These are phyloP conservation scores for Herpetomonas samuelpessoai DNA, from an alignment of 208 protist genomes.

Conservation along the genomic window DNA sequence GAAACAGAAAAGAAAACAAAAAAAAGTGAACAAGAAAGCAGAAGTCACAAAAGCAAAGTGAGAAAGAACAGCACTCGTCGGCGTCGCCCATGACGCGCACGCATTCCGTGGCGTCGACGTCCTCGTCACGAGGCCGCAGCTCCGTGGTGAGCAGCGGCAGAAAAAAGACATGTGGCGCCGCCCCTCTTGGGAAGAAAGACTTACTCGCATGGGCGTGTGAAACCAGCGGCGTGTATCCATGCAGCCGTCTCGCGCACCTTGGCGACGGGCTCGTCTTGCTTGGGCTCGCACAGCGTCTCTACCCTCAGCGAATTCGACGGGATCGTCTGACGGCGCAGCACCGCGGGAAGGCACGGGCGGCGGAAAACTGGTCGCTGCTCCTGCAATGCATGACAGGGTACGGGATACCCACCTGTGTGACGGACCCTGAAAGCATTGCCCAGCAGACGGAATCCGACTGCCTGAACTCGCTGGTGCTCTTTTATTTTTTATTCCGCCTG, in stretches of 20 bases:
- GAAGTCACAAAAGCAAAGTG: too few species aligned
- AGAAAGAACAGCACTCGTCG: too few species aligned
- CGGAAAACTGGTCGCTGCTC: slow-evolving; percentile 54
- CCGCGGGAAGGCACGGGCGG: slow-evolving; percentile 6
- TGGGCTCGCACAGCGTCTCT: slow-evolving; percentile 27
- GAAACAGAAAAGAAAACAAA: too few species aligned
- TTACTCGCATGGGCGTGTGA: slow-evolving; percentile 49
- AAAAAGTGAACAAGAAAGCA: too few species aligned
- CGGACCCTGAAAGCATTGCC: slow-evolving; percentile 33
- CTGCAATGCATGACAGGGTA: slow-evolving; percentile 25
- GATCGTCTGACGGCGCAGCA: not conserved
- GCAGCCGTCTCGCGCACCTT: slow-evolving; percentile 54
- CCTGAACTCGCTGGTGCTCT: slow-evolving; percentile 69
- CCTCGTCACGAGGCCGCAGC: too few species aligned
- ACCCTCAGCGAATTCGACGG: slow-evolving; percentile 10
- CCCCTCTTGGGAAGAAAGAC: slow-evolving; percentile 39
- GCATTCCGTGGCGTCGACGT: too few species aligned
- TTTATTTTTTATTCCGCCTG: slow-evolving; percentile 61
- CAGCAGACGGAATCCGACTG: slow-evolving; percentile 45
- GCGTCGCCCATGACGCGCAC: too few species aligned
- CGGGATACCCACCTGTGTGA: slow-evolving; percentile 41
- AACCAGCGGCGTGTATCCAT: slow-evolving; percentile 32
- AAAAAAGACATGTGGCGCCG: slow-evolving; percentile 1
- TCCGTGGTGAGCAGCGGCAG: slow-evolving; percentile 1
- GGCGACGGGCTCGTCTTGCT: slow-evolving; percentile 59